Percentiles rank a stretch among this genome's conserved stretches.
phyloP scores from a whole-genome alignment of 257 asterid species.

The Anisodus acutangulus region DNA sequence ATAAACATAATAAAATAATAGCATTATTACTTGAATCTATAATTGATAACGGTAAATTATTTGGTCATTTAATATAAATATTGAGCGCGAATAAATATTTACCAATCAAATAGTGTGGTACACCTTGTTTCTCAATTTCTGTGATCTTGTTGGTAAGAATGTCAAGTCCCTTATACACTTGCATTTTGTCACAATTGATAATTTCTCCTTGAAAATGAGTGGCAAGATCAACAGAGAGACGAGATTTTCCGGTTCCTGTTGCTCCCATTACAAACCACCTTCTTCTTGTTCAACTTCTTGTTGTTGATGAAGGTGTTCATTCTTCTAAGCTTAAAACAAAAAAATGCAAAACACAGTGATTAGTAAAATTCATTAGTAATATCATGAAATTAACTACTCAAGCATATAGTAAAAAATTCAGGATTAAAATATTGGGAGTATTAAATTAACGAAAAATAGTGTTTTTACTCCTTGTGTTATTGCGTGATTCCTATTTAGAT shows the following conservation, averaged over 20 bases:
- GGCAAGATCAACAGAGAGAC: slow-evolving; percentile 33
- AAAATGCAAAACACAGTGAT: background rate
- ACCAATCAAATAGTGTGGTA: slow-evolving; percentile 41
- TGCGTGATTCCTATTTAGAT: too few species aligned
- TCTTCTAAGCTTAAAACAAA: background rate
- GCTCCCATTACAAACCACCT: slow-evolving; percentile 41
- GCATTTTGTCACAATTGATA: slow-evolving; percentile 43
- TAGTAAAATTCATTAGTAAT: too few species aligned
- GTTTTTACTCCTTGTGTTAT: too few species aligned
- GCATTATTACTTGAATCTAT: too few species aligned
- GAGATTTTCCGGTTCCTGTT: slow-evolving; percentile 38
- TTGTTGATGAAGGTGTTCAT: background rate
- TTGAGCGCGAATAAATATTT: background rate
- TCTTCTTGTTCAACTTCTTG: background rate
- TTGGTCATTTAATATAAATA: too few species aligned
- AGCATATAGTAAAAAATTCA: too few species aligned
- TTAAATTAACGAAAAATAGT: too few species aligned
- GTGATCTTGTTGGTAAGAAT: slow-evolving; percentile 34
- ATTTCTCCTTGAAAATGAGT: slow-evolving; percentile 32
- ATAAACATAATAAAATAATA: too few species aligned
- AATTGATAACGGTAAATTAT: too few species aligned
- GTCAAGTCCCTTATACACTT: slow-evolving; percentile 39
- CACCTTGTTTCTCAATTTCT: slow-evolving; percentile 11
- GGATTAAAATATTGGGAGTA: too few species aligned
- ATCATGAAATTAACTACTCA: too few species aligned